Conservation (phyloP, 2,329 filamentous ascomycete species). For the Xylariaceae sp. region DNA sequence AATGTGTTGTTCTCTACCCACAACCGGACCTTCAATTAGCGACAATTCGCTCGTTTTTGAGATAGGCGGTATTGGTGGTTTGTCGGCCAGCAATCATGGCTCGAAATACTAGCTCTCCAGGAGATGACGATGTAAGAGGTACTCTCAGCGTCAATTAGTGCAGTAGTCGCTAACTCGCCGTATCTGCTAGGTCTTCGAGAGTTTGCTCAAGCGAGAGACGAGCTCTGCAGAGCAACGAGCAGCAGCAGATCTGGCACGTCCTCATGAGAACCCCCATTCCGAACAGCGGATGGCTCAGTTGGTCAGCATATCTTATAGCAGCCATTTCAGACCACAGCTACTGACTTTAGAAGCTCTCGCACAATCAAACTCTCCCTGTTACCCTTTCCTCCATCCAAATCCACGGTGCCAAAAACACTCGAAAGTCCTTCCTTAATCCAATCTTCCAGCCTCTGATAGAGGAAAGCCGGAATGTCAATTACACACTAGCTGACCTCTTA, state of each 20-base stretch:
- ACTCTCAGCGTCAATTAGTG: neutral
- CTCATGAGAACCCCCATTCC: conserved; percentile 49
- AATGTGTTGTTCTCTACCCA: neutral
- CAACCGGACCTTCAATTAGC: neutral
- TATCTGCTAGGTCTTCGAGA: conserved; percentile 38
- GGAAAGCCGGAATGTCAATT: conserved; percentile 68
- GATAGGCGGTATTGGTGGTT: neutral
- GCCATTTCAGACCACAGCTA: conserved; percentile 12
- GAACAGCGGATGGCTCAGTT: conserved; percentile 69
- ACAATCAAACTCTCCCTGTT: conserved; percentile 86
- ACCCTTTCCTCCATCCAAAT: conserved; percentile 86
- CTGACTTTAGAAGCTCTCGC: conserved; percentile 62
- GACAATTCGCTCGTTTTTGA: neutral
- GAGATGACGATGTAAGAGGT: conserved; percentile 36
- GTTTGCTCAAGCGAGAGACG: conserved; percentile 38
- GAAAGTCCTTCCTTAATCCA: conserved; percentile 80
- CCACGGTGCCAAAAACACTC: conserved; percentile 82
- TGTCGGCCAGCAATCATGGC: conserved; percentile 31
- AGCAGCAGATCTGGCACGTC: conserved; percentile 42
- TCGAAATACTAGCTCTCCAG: conserved; percentile 29
- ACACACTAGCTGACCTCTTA: conserved; percentile 81
- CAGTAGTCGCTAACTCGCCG: neutral
- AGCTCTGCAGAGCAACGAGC: conserved; percentile 38
- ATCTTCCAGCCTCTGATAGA: conserved; percentile 80
- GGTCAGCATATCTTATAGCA: conserved; percentile 49